These are phyloP conservation scores for Kandelia obovata DNA, from an alignment of 345 rosid genomes.

Conservation along the genomic window DNA sequence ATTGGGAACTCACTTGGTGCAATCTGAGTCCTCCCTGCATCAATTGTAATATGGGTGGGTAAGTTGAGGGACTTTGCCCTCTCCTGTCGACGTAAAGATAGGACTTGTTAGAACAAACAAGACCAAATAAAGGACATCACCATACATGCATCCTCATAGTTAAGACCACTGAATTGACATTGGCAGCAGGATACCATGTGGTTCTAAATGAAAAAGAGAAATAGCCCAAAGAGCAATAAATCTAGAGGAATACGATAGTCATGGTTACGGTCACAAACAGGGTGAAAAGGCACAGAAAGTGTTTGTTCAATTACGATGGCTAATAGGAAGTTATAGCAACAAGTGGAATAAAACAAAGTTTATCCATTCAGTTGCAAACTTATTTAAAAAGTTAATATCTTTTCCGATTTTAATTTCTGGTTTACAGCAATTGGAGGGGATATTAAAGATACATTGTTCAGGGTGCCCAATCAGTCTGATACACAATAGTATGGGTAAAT, in stretches of 20 bases:
- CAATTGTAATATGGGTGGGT: conserved; percentile 93
- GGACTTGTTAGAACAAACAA: neutral
- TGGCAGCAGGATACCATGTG: too few relatives aligned
- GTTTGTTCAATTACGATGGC: neutral
- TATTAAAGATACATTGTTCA: too few relatives aligned
- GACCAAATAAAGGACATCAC: conserved; percentile 6
- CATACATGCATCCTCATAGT: neutral
- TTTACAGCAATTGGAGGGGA: too few relatives aligned
- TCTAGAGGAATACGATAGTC: neutral
- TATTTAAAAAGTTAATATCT: too few relatives aligned
- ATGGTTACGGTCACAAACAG: neutral
- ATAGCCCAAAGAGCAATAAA: too few relatives aligned
- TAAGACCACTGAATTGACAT: neutral
- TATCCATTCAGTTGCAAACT: neutral
- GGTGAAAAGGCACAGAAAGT: neutral
- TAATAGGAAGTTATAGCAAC: neutral
- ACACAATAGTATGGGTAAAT: too few relatives aligned
- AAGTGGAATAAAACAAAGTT: neutral
- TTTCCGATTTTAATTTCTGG: too few relatives aligned
- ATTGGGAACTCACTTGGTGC: conserved; percentile 82
- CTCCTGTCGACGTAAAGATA: conserved; percentile 48
- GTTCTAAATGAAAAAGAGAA: neutral
- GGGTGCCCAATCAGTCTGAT: too few relatives aligned
- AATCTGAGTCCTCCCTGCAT: conserved; percentile 98
- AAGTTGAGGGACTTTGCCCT: conserved; percentile 79